phyloP scores from a whole-genome alignment of 306 rosid species.

The Prosopis cineraria region DNA sequence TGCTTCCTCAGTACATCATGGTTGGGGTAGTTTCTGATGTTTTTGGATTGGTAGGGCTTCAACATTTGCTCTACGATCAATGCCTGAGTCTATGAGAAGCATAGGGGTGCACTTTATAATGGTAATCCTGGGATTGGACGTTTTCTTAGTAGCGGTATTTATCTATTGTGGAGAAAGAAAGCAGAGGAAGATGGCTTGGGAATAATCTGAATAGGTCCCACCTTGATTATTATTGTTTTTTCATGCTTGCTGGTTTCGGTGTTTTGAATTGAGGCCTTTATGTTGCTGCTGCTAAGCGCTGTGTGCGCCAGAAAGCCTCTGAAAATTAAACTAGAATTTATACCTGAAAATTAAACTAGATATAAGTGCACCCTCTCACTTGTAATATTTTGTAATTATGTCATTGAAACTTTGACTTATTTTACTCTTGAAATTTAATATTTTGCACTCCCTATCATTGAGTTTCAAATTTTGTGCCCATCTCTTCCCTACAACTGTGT shows the following conservation, averaged over 20 bases:
- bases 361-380: too few species aligned
- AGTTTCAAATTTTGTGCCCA: too few species aligned
- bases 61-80: slow-evolving; percentile 50
- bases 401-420: too few species aligned
- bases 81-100: slow-evolving; percentile 21
- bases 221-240: slow-evolving; percentile 47
- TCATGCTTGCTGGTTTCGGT: slow-evolving; percentile 45
- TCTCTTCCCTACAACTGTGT: too few species aligned
- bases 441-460: too few species aligned
- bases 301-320: not conserved
- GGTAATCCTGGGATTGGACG: not conserved
- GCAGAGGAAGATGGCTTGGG: slow-evolving; percentile 38
- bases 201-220: slow-evolving; percentile 46
- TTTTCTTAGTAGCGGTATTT: not conserved
- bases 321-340: too few species aligned
- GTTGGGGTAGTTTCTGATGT: slow-evolving; percentile 36
- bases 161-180: slow-evolving; percentile 26
- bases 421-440: too few species aligned
- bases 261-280: slow-evolving; percentile 38
- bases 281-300: slow-evolving; percentile 36
- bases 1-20: slow-evolving; percentile 51
- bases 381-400: too few species aligned
- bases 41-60: slow-evolving; percentile 37
- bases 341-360: too few species aligned
- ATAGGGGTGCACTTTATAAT: not conserved